These are phyloP conservation scores for Volvariella volvacea DNA, from an alignment of 1,284 basidiomycete species.

Conservation along the genomic window DNA sequence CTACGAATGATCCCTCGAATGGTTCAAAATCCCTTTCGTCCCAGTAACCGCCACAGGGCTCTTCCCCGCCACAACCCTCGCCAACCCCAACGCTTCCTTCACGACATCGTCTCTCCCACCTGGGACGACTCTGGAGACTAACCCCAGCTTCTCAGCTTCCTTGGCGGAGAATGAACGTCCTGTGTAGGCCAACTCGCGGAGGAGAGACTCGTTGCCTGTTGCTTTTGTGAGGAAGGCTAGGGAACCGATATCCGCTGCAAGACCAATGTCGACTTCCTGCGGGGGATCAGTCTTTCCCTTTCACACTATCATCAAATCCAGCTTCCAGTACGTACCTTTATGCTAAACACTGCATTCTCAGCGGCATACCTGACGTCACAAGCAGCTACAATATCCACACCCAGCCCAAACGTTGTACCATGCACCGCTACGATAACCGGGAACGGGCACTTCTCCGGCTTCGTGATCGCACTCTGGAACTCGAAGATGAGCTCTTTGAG, in stretches of 20 bases:
- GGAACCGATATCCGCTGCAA: conserved; percentile 89
- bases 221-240: conserved; percentile 83
- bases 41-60: conserved; percentile 77
- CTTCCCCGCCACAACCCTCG: conserved; percentile 65
- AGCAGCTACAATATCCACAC: conserved; percentile 69
- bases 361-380: conserved; percentile 82
- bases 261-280: conserved; percentile 85
- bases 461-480: conserved; percentile 71
- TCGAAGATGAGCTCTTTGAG: conserved; percentile 46
- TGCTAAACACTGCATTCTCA: conserved; percentile 57
- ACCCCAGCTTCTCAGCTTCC: conserved; percentile 71
- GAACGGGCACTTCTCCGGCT: conserved; percentile 67
- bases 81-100: conserved; percentile 58
- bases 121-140: conserved; percentile 70
- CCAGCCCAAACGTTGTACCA: conserved; percentile 73
- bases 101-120: conserved; percentile 60
- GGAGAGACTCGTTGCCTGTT: conserved; percentile 73
- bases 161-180: conserved; percentile 63
- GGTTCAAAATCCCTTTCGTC: conserved; percentile 74
- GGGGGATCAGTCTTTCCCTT: neutral
- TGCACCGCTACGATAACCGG: conserved; percentile 86
- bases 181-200: conserved; percentile 78
- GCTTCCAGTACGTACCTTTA: conserved; percentile 50
- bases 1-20: conserved; percentile 73
- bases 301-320: neutral